Base-by-base conservation (phyloP, 1,139 yeast genomes). In the Meyerozyma athensensis region DNA sequence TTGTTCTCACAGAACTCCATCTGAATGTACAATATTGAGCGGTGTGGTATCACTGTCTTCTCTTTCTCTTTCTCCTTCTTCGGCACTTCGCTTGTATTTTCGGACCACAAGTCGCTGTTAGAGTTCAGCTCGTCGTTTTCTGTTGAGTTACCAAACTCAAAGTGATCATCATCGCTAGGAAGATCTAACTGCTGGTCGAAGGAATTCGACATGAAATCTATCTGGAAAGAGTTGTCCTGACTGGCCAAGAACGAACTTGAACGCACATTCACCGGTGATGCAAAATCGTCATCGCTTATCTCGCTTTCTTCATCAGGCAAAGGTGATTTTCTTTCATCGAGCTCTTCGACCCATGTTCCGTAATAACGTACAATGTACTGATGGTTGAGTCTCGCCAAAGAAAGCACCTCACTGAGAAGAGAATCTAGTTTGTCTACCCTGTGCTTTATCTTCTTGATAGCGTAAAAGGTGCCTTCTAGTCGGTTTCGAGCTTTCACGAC, bases 1-100 rank as follows among this genome's bases (percentile, higher is more conserved):
- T 86, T 86, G 52, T 92, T 92, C 51, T 94, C 98, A 62, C 98
- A 94, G 54, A 92, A 94, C 57, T 94, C 98, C 99, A 94, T 94
- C 54, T 94, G 98, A 45, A 94, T 92, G 54, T 68, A 70, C 68
- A 94, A 44, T 72, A 68, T 32, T 74, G 90, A 62, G 77, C 38
- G 39, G 4, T 35, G 39, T 1, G 17, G 31, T 6, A 7, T 19
- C n/a, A 10, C 14, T 6, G 23, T 19, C 30, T 30, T 18, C 23
- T 22, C 14, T 18, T 30, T 34, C 30, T 20, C 19, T 19, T 35
- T 19, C 4, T 19, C 33, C 16, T 30, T 24, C 9, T 20, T 24
- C 12, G 28, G 14, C 7, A 36, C 24, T 4, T 16, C 18, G 2
- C 30, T 19, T 3, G 26, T 10, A 6, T 41, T 32, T 7, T 42